Percentiles rank a stretch among this genome's conserved stretches.
These are phyloP conservation scores for Phytophthora boehmeriae DNA, from an alignment of 352 stramenopile species.

Conservation along the genomic window DNA sequence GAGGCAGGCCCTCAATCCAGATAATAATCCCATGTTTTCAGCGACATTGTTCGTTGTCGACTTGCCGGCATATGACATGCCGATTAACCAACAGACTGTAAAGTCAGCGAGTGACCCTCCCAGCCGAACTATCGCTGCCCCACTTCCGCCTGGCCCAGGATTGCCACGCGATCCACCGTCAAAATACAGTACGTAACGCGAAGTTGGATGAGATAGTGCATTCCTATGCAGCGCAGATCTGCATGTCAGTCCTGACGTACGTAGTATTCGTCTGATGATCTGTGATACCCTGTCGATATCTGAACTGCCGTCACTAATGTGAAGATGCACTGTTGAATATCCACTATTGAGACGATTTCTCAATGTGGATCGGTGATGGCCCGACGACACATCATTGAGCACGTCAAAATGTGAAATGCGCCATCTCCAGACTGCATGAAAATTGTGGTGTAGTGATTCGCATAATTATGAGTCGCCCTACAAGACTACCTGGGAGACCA, in stretches of 20 bases:
- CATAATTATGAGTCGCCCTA: no score
- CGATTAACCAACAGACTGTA: not conserved
- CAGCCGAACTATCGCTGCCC: not conserved
- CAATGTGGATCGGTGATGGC: not conserved
- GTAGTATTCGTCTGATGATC: no score
- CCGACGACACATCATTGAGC: not conserved
- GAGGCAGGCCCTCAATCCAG: not conserved
- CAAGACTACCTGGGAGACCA: no score
- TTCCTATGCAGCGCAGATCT: not conserved
- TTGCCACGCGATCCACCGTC: not conserved
- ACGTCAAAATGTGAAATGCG: not conserved
- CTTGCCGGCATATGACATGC: not conserved
- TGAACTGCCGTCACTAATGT: no score
- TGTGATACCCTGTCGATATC: no score
- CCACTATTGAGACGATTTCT: not conserved
- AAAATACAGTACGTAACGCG: slow-evolving; percentile 1
- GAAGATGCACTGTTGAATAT: not conserved
- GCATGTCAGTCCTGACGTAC: not conserved
- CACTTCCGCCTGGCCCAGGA: not conserved
- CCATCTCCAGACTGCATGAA: not conserved
- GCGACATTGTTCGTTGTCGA: not conserved
- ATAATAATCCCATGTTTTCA: not conserved
- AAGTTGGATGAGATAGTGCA: not conserved
- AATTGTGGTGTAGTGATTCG: no score
- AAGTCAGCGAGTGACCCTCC: not conserved